Base-by-base conservation (phyloP, 495 filamentous ascomycete genomes). In the Ramalina peruviana region DNA sequence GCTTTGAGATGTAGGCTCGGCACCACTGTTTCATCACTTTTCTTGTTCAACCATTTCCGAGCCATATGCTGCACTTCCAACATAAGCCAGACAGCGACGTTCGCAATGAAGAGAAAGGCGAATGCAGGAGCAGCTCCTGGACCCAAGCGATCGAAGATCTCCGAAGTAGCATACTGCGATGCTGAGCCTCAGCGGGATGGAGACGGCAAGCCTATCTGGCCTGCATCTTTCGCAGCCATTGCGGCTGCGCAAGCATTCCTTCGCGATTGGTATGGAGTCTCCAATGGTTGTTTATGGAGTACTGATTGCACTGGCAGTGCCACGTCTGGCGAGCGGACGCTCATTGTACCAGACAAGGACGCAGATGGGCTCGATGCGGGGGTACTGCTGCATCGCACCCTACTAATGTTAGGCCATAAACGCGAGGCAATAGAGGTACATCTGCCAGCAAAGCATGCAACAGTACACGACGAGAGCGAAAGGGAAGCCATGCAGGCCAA, bases 281-380 rank as follows among this genome's bases (percentile, higher is more conserved):
- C 6, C 12, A 16, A 27, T 43, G n/a, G 10, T 20, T 16, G 1
- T 16, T 20, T 37, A 7, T 9, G 27, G 19, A n/a, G 13, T 26
- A 17, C 30, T 17, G 6, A 37, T 6, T 37, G 17, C 11, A 7
- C 13, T 39, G 15, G 12, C 6, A 20, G 40, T 27, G 60, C 60
- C 12, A 40, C 40, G 12, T 47, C 64, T 3, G 49, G 58, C 20
- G 41, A 58, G 27, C 58, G 55, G 16, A 63, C 58, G 0, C 61
- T 81, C 40, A 70, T 82, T 21, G 65, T 76, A 3, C 78, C 78
- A 4, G 78, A 80, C 58, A 80, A 79, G 52, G 78, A 80, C 58
- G 73, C 74, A 19, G 78, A 82, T 60, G 78, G 78, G 5, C 62
- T 82, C 15, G 66, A 68, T 37, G 70, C 78, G 2, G 78, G 78